Evolutionary conservation across 208 protist species (phyloP).

Genomic region (Leishmania braziliensis): DNA sequence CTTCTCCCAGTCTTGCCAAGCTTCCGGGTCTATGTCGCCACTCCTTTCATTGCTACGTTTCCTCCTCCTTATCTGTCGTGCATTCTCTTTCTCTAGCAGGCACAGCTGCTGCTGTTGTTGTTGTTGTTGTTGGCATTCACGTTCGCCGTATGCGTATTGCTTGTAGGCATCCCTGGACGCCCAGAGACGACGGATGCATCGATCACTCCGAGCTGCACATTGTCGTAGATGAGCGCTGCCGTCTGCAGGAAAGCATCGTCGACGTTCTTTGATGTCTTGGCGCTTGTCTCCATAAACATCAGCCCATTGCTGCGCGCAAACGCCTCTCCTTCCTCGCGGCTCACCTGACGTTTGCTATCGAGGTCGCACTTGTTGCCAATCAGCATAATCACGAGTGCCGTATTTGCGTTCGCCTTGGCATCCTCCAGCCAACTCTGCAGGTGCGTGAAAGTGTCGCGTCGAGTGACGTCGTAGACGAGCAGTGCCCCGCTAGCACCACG

Average conservation of each 20-base stretch:
- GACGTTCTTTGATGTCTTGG: conserved; percentile 97
- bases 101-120: conserved; percentile 3
- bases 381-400: conserved; percentile 98
- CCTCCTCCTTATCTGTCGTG: not conserved
- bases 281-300: conserved; percentile 98
- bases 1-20: no score
- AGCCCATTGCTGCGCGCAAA: conserved; percentile 97
- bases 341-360: conserved; percentile 91
- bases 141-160: conserved; percentile 8
- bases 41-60: not conserved
- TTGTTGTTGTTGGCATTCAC: conserved; percentile 7
- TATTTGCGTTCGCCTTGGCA: conserved; percentile 94
- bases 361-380: conserved; percentile 99
- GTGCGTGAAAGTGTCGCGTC: conserved; percentile 97
- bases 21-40: not conserved
- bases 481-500: conserved; percentile 98
- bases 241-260: conserved; percentile 97
- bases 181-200: conserved; percentile 83
- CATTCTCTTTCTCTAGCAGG: conserved; percentile 1
- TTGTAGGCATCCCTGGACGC: conserved; percentile 26
- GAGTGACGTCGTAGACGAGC: conserved; percentile 99
- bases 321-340: conserved; percentile 94
- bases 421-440: conserved; percentile 98
- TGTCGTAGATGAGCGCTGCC: conserved; percentile 95
- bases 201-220: conserved; percentile 94